Percentiles rank a stretch among this genome's conserved stretches.
Evolutionary conservation across 169 alveolate species (phyloP).

Genomic region (Perkinsus olseni): DNA sequence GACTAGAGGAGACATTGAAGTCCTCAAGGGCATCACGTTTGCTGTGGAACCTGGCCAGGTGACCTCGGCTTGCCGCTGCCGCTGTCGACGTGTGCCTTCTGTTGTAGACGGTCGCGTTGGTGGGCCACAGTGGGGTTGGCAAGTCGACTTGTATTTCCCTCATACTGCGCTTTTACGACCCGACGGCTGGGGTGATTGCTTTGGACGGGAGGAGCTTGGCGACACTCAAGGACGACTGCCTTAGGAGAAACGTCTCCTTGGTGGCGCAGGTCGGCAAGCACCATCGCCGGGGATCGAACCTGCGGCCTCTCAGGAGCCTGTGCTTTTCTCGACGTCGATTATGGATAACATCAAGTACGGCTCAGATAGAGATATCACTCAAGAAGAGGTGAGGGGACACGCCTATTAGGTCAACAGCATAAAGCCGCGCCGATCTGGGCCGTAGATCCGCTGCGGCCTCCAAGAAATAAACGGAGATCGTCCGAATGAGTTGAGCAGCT

Average conservation of each 20-base stretch:
- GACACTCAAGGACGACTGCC: neutral
- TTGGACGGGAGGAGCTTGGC: slow-evolving; percentile 18
- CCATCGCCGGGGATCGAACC: neutral
- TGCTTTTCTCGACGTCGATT: slow-evolving; percentile 29
- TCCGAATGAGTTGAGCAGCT: neutral
- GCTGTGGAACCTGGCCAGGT: neutral
- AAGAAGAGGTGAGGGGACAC: neutral
- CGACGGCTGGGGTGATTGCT: slow-evolving; percentile 51
- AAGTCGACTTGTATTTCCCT: slow-evolving; percentile 77
- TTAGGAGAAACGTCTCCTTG: neutral
- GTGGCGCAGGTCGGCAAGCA: neutral
- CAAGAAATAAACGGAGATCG: too few species aligned
- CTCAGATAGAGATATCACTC: neutral
- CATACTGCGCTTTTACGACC: slow-evolving; percentile 70
- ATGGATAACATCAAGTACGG: slow-evolving; percentile 32
- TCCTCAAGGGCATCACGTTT: slow-evolving; percentile 38
- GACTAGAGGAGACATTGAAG: neutral
- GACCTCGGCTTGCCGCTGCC: too few species aligned
- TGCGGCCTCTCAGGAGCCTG: slow-evolving; percentile 35
- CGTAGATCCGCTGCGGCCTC: too few species aligned
- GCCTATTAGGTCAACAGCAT: too few species aligned
- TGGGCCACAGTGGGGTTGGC: slow-evolving; percentile 90
- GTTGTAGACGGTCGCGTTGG: slow-evolving; percentile 67
- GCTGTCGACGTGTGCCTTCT: too few species aligned
- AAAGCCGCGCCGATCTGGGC: too few species aligned